Evolutionary conservation across 2,329 filamentous ascomycete species (phyloP), one percentile per base, ranked within the genome.

Genomic region (Penicillium digitatum): DNA sequence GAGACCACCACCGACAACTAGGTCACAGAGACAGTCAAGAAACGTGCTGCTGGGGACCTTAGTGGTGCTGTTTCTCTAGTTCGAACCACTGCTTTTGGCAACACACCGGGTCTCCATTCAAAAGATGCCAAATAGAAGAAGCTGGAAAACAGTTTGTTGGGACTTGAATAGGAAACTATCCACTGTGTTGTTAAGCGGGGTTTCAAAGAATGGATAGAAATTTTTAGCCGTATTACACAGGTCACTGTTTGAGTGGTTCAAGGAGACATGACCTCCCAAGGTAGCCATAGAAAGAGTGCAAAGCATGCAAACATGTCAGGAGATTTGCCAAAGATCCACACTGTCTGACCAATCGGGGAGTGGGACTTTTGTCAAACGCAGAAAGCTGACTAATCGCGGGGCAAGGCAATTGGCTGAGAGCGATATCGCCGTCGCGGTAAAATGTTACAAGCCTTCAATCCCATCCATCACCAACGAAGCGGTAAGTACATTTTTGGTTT

Each of bases 361-460:
- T 10, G 18, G 5, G 46, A 44, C 24, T 34, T 37, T 46, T 48
- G 42, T 32, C 34, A 26, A 22, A n/a, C 18, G 5, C 11, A 43
- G 29, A 9, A n/a, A 7, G 49, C 40, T 60, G 57, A 63, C 50
- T 65, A 57, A 64, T 37, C 59, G 56, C 58, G 54, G 62, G 60
- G 60, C 55, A 40, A 43, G 46, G 22, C 38, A 43, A 37, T 55
- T 56, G 40, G 53, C 37, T 35, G 47, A 34, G 56, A 64, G 67
- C 68, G 70, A 71, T 66, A 71, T 72, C 70, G 69, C 69, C 63
- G 56, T 54, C 54, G 37, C 32, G 32, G 54, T 59, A 44, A 48
- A 55, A 57, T 57, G 61, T 61, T 64, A 66, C 63, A 55, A 55
- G 60, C 40, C 39, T 55, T 58, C 54, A 60, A 54, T 42, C 46